These are phyloP conservation scores for Abortiporus biennis DNA, from an alignment of 1,284 basidiomycete genomes.

Conservation along the genomic window DNA sequence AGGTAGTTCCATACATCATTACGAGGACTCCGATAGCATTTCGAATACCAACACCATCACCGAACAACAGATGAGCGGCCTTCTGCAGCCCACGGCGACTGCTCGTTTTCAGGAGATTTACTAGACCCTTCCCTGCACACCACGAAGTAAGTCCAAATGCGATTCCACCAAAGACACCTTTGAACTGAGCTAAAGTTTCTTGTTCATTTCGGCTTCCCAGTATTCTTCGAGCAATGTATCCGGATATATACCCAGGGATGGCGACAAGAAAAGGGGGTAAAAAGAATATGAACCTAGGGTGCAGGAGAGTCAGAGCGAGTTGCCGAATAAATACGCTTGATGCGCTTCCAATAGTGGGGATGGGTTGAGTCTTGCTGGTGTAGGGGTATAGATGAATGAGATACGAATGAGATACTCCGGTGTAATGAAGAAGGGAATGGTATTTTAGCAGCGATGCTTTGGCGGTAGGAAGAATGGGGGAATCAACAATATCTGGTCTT, in stretches of 20 bases:
- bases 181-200: constrained; percentile 88
- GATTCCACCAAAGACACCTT: constrained; percentile 79
- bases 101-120: constrained; percentile 1
- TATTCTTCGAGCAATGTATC: constrained; percentile 60
- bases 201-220: constrained; percentile 66
- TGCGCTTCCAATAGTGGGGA: constrained; percentile 64
- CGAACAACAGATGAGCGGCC: constrained; percentile 5
- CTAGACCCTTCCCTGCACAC: constrained; percentile 11
- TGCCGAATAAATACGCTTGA: constrained; percentile 71
- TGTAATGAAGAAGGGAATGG: constrained; percentile 75
- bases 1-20: constrained; percentile 26
- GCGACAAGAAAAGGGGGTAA: constrained; percentile 76
- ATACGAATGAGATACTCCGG: constrained; percentile 63
- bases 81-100: background rate
- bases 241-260: constrained; percentile 76
- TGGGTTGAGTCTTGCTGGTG: too few relatives aligned
- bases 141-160: constrained; percentile 48
- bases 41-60: too few relatives aligned
- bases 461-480: too few relatives aligned
- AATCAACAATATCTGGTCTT: constrained; percentile 24
- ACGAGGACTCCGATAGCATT: constrained; percentile 16
- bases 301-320: constrained; percentile 62
- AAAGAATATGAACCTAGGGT: constrained; percentile 80
- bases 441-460: constrained; percentile 59
- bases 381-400: constrained; percentile 63